phyloP scores from a whole-genome alignment of 805 yeast species.

The Barnettozyma sucrosica region DNA sequence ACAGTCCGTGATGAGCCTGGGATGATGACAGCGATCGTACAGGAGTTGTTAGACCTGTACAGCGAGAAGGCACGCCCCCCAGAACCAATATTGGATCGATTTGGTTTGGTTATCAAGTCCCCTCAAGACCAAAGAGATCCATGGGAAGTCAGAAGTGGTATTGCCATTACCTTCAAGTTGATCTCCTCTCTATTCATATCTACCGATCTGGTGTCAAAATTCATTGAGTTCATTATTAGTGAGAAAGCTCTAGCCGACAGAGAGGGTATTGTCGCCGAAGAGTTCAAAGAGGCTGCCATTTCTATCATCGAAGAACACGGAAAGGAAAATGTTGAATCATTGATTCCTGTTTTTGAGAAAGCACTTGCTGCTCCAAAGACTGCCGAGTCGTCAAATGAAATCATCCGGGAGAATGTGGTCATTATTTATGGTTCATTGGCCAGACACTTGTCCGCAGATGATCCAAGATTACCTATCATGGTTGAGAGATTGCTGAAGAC shows the following conservation, averaged over 20 bases:
- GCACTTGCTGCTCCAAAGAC: slow-evolving; percentile 47
- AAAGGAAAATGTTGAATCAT: slow-evolving; percentile 53
- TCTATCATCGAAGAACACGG: slow-evolving; percentile 66
- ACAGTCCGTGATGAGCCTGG: slow-evolving; percentile 23
- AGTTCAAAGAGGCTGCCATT: slow-evolving; percentile 86
- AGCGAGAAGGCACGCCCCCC: slow-evolving; percentile 62
- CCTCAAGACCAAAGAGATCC: slow-evolving; percentile 59
- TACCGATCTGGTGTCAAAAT: slow-evolving; percentile 37
- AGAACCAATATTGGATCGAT: slow-evolving; percentile 69
- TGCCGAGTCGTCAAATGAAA: slow-evolving; percentile 46
- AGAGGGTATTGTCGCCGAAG: slow-evolving; percentile 67
- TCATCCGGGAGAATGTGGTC: slow-evolving; percentile 71
- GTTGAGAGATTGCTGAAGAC: slow-evolving; percentile 68
- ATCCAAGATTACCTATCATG: slow-evolving; percentile 58
- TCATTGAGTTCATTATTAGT: slow-evolving; percentile 60
- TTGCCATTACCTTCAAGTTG: slow-evolving; percentile 61
- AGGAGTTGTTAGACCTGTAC: slow-evolving; percentile 49
- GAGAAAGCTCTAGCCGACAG: slow-evolving; percentile 70
- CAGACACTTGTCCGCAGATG: slow-evolving; percentile 66
- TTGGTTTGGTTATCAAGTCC: slow-evolving; percentile 67
- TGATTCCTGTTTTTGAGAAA: slow-evolving; percentile 77
- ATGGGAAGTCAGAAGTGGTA: slow-evolving; percentile 83
- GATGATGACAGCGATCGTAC: slow-evolving; percentile 31
- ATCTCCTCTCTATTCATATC: slow-evolving; percentile 39
- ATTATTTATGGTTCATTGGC: slow-evolving; percentile 90